Evolutionary conservation across 163 green algal genomes (phyloP).

Genomic region (Scenedesmus sp.): DNA sequence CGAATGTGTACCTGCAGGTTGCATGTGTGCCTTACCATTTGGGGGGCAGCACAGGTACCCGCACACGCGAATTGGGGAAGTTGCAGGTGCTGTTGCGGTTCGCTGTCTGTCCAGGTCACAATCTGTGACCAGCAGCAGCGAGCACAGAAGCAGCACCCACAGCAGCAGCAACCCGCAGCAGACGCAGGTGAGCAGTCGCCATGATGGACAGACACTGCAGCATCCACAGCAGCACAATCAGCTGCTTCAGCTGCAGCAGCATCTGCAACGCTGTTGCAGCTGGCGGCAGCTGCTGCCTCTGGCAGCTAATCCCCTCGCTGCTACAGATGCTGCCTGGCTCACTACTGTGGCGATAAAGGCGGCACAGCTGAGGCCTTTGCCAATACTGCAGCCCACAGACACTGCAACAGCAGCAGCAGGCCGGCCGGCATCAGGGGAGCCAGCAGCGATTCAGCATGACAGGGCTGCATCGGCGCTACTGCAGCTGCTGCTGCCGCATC

Average conservation of each 20-base stretch:
- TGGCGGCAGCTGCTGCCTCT: constrained; percentile 26
- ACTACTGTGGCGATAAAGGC: background rate
- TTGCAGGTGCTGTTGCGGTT: background rate
- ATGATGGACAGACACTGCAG: background rate
- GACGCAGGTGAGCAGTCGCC: background rate
- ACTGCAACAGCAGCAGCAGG: background rate
- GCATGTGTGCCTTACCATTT: background rate
- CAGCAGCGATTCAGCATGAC: background rate
- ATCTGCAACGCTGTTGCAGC: background rate
- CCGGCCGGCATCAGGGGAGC: background rate
- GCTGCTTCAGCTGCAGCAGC: background rate
- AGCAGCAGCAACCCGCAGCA: background rate
- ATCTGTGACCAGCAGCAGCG: background rate
- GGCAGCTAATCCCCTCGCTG: background rate
- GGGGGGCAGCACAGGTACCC: background rate
- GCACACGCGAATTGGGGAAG: background rate
- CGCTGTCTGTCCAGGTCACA: background rate
- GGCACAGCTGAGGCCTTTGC: background rate
- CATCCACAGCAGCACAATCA: background rate
- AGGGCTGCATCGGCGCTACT: background rate
- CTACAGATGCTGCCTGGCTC: background rate
- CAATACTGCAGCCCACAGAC: background rate
- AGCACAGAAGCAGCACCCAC: background rate
- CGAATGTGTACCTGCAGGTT: background rate
- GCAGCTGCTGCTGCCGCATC: background rate